These are phyloP conservation scores for Dichotomocladium elegans DNA, from an alignment of 371 early-diverging fungal genomes.

Conservation along the genomic window DNA sequence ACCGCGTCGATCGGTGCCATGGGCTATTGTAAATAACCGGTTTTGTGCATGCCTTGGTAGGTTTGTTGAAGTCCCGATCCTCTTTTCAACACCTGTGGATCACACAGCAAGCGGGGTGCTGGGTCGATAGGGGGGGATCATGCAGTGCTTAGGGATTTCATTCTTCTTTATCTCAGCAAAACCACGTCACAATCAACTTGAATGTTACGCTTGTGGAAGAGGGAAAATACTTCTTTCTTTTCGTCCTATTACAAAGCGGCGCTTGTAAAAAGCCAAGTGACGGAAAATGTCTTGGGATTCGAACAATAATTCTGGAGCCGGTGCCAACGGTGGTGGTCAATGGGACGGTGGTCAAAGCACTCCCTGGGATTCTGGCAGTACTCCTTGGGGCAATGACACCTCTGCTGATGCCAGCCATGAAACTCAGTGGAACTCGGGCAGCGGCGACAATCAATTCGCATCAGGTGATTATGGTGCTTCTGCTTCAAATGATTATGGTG, in stretches of 20 bases:
- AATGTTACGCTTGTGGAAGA: no score
- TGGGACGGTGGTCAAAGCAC: conserved; percentile 5
- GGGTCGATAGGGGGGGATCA: no score
- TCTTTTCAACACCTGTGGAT: no score
- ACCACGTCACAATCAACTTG: no score
- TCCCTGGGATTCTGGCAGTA: conserved; percentile 4
- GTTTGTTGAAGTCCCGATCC: no score
- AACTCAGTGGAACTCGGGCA: conserved; percentile 1
- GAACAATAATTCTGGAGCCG: conserved; percentile 11
- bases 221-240: neutral
- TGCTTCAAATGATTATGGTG: conserved; percentile 3
- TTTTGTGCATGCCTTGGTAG: no score
- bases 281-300: conserved; percentile 19
- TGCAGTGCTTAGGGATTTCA: no score
- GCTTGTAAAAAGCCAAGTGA: no score
- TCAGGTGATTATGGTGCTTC: conserved; percentile 1
- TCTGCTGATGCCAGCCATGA: conserved; percentile 1
- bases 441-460: conserved; percentile 6
- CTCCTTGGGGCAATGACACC: conserved; percentile 9
- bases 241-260: conserved; percentile 1
- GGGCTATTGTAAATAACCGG: no score
- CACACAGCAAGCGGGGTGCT: no score
- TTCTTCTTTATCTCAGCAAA: no score
- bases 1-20: no score
- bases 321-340: conserved; percentile 7